These are phyloP conservation scores for Thuja plicata DNA, from an alignment of 83 land plant species.

Conservation along the genomic window DNA sequence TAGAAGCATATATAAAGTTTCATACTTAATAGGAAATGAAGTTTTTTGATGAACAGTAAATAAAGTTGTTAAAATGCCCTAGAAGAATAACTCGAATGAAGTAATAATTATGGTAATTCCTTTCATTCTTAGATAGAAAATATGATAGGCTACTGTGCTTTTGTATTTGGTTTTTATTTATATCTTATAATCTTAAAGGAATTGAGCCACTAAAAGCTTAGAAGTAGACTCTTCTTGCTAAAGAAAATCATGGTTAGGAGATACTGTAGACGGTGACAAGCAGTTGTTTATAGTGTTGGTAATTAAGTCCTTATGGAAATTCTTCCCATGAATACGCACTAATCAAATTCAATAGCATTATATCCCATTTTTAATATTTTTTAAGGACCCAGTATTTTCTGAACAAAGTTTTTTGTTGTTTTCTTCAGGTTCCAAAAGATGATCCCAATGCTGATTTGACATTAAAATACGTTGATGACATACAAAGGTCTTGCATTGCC, in stretches of 20 bases:
- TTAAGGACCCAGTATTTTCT: not conserved
- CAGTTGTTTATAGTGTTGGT: not conserved
- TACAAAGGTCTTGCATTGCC: conserved; percentile 7
- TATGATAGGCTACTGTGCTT: not conserved
- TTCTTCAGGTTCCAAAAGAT: conserved; percentile 9
- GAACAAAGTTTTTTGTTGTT: not conserved
- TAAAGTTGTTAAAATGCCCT: not conserved
- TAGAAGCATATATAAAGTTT: not conserved
- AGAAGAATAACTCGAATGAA: not conserved
- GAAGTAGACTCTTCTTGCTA: not conserved
- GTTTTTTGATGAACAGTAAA: no score
- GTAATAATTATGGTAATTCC: not conserved
- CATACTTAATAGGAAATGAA: not conserved
- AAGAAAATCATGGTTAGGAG: not conserved
- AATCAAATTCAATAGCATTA: not conserved
- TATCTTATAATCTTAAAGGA: not conserved
- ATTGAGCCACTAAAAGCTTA: not conserved
- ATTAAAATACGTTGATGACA: conserved; percentile 10
- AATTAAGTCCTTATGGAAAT: not conserved
- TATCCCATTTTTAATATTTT: not conserved
- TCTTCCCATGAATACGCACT: not conserved
- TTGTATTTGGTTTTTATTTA: not conserved
- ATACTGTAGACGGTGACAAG: not conserved
- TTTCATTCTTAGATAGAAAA: not conserved
- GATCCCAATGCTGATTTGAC: conserved; percentile 2